A percentile compares a stretch with the other conserved stretches of the same genome.
These are phyloP conservation scores for Tolypocladium album DNA, from an alignment of 2,329 filamentous ascomycete genomes.

Conservation along the genomic window DNA sequence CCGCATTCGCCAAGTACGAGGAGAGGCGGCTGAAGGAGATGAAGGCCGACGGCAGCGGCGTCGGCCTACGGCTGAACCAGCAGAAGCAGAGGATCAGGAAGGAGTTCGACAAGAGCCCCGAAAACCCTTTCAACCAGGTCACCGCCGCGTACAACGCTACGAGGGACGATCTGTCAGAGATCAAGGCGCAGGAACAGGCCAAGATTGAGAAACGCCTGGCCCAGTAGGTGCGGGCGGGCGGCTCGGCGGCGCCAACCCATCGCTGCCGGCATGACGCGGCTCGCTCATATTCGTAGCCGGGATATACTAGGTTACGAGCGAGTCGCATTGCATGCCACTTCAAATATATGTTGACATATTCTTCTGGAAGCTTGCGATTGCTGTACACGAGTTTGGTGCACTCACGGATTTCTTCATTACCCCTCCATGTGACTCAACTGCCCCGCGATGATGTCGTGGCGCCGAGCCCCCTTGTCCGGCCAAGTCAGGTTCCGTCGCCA, in stretches of 20 bases:
- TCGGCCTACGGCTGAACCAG: constrained; percentile 72
- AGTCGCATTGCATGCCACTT: background rate
- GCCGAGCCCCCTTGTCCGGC: background rate
- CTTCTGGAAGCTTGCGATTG: background rate
- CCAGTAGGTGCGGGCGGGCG: constrained; percentile 8
- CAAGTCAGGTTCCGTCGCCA: background rate
- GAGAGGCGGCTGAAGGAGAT: constrained; percentile 75
- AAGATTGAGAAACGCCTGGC: constrained; percentile 66
- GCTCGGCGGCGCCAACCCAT: background rate
- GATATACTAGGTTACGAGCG: background rate
- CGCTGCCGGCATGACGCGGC: background rate
- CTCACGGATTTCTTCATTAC: background rate
- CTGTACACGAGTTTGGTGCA: background rate
- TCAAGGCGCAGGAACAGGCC: constrained; percentile 54
- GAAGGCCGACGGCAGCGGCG: constrained; percentile 62
- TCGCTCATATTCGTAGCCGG: background rate
- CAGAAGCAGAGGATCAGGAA: constrained; percentile 74
- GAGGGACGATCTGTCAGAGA: constrained; percentile 61
- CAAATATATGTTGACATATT: background rate
- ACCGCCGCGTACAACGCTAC: constrained; percentile 65
- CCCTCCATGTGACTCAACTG: constrained; percentile 1
- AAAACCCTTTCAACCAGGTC: constrained; percentile 92
- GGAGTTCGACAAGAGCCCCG: constrained; percentile 89
- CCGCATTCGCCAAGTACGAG: constrained; percentile 74
- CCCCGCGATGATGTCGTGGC: constrained; percentile 7